Percentiles rank a stretch among this genome's conserved stretches.
These are phyloP conservation scores for Mitragyna speciosa DNA, from an alignment of 257 asterid genomes.

Conservation along the genomic window DNA sequence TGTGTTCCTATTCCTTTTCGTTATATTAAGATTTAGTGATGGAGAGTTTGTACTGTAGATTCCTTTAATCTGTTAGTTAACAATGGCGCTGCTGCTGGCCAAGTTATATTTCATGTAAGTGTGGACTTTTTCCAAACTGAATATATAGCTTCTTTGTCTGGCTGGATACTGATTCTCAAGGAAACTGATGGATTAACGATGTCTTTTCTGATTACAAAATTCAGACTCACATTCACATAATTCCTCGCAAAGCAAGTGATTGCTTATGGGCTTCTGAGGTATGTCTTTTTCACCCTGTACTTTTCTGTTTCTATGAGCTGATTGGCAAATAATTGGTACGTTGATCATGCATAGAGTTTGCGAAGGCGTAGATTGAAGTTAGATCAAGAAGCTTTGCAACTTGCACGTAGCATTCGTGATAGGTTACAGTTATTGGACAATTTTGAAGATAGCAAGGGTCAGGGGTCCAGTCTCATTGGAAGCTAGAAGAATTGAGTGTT, in stretches of 20 bases:
- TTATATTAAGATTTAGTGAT: conserved; percentile 2
- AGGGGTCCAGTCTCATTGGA: conserved; percentile 42
- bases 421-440: conserved; percentile 37
- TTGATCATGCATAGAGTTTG: conserved; percentile 36
- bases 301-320: not conserved
- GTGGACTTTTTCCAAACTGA: not conserved
- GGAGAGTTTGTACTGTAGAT: conserved; percentile 45
- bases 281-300: not conserved
- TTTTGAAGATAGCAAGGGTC: conserved; percentile 54
- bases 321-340: conserved; percentile 8
- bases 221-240: conserved; percentile 97
- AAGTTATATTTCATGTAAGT: conserved; percentile 88
- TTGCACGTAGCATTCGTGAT: conserved; percentile 62
- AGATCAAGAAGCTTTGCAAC: conserved; percentile 66
- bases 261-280: conserved; percentile 98
- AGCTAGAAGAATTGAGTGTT: conserved; percentile 27
- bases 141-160: not conserved
- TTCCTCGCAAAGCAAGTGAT: conserved; percentile 84
- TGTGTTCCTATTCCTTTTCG: not conserved
- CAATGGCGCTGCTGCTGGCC: conserved; percentile 95
- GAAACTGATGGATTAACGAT: not conserved
- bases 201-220: conserved; percentile 27
- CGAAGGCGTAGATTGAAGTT: conserved; percentile 56
- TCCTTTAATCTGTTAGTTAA: conserved; percentile 93
- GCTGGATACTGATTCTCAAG: not conserved